Evolutionary conservation across 1,284 basidiomycete genomes (phyloP), one percentile per base, ranked within the genome.

Genomic region (Athelia sp.): DNA sequence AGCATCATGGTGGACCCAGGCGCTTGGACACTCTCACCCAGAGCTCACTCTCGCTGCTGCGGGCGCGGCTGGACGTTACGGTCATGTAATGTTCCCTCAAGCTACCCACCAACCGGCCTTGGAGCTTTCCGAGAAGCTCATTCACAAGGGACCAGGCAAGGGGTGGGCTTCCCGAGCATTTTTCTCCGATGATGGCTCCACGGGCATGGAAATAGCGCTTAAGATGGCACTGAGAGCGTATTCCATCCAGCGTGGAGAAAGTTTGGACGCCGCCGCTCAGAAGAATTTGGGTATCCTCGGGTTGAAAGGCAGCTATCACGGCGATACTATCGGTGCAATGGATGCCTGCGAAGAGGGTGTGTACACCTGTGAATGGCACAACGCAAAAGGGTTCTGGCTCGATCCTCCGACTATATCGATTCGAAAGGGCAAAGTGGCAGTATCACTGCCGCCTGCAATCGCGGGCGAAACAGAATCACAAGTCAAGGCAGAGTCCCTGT

Each of bases 1-100:
- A 0, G 94, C 96, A 0, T 96, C 93, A 14, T 98, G 96, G 96
- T 99, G 96, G 93, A 98, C 96, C 0, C 96, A 99, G 70, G 83
- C 87, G 0, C 70, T 98, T 40, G 95, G 95, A 0, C 96, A 98
- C 61, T 85, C 81, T 0, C 73, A 90, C 50, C 80, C 90, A 0
- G 70, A 82, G 0, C 76, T 98, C 11, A 85, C 91, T 0, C 73
- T 93, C 23, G 93, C 95, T 1, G 96, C 93, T 0, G 93, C 95
- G 0, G 73, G 81, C 29, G 94, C 95, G 2, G 88, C 92, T 3
- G 96, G 94, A 2, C 81, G 96, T 3, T 99, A 98, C 60, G 96
- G 96, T 0, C 96, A 99, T 65, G 94, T 98, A 54, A 88, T 99
- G 72, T 98, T 96, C 67, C 96, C 96, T 2, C 84, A 87, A 54